Evolutionary conservation across 345 rosid genomes (phyloP), one percentile per base, ranked within the genome.

Genomic region (Salix arbutifolia): DNA sequence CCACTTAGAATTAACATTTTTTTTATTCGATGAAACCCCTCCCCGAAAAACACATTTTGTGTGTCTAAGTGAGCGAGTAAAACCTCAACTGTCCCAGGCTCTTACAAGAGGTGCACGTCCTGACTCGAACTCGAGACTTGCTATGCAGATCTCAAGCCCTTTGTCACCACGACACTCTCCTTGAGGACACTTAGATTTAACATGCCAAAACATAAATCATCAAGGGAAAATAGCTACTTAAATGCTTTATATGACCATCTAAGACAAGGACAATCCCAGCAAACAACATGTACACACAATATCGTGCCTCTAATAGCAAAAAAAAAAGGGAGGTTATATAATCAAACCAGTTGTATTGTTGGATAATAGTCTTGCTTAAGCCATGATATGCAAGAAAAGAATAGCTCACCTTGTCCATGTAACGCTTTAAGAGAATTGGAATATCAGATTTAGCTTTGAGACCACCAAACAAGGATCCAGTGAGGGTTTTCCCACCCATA

Each of bases 361-460:
- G 58, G 62, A 58, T 30, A 31, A 23, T 30, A 52, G 25, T 16
- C 35, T 35, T 40, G 31, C 1, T 70, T 61, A 17, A 70, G 38
- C 42, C n/a, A 25, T 50, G 70, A 48, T 12, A 21, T 3, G 38
- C 53, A 21, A 3, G 21, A 25, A 30, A 8, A 10, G 62, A 19
- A 31, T 28, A 61, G 56, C 78, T 74, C 58, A 91, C 95, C 90
- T 88, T 92, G 86, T 85, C 87, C 78, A 53, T 65, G 69, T 90
- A 90, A 5, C 87, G 92, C 73, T 90, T 89, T 0, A 94, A 28
- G 78, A 94, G 92, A 79, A 89, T 61, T n/a, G 97, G 97, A 77
- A 94, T 82, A 70, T 92, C 94, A 6, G 94, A 81, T 83, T 91
- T 94, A 50, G 98, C 82, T 85, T 94, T 94, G 68, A 92, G 77